A percentile compares a stretch with the other conserved stretches of the same genome.
Conservation (phyloP, 2,329 filamentous ascomycete species). For the Ophiostoma ulmi region DNA sequence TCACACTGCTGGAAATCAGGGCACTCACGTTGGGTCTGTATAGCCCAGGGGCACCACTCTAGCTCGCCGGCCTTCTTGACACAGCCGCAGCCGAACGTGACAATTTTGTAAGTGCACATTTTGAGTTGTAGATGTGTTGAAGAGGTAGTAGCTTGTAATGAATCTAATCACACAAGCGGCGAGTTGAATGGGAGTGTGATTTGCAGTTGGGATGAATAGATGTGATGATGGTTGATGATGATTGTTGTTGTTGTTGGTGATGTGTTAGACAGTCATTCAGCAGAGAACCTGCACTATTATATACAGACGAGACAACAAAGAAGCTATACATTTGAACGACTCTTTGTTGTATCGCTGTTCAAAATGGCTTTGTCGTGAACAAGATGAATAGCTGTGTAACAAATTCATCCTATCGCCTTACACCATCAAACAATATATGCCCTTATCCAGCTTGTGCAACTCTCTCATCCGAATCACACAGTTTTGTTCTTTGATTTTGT, state of each 20-base stretch:
- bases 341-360: not conserved
- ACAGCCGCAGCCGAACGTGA: conserved; percentile 20
- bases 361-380: conserved; percentile 5
- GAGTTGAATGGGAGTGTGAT: not conserved
- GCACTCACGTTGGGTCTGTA: conserved; percentile 3
- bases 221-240: not conserved
- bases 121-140: not conserved
- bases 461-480: not conserved
- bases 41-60: conserved; percentile 12
- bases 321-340: not conserved
- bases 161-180: conserved; percentile 1
- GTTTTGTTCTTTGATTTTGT: not conserved
- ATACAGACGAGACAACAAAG: not conserved
- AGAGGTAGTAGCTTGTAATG: not conserved
- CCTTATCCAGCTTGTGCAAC: not conserved
- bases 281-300: not conserved
- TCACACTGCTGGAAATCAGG: conserved; percentile 20
- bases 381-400: not conserved
- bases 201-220: not conserved
- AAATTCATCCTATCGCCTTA: not conserved
- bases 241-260: not conserved
- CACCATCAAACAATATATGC: not conserved
- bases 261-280: not conserved
- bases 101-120: conserved; percentile 11
- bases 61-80: not conserved